Evolutionary conservation across 2,329 filamentous ascomycete genomes (phyloP), one percentile per base, ranked within the genome.

Genomic region (Ascochyta viciae-villosae): DNA sequence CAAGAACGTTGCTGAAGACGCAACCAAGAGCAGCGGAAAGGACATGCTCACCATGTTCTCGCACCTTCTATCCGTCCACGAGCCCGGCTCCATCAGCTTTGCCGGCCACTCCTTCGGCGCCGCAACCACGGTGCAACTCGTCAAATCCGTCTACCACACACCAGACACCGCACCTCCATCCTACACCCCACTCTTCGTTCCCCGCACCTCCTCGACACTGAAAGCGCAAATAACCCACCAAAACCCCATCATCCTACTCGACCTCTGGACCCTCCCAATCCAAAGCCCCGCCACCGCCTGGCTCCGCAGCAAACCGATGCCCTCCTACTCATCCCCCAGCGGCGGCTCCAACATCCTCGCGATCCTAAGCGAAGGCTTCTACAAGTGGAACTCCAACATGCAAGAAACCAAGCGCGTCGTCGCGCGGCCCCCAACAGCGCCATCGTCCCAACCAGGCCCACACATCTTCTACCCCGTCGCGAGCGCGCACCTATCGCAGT

Each of bases 21-120:
- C 74, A 10, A 63, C 68, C 13, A 76, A 73, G 24, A 70, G 73
- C 38, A 69, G 70, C 61, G 69, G 68, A 2, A 72, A 73, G 16
- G 78, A 78, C 46, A 68, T 85, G 3, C 78, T 94, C 0, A 73
- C 77, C 10, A 83, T 84, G 67, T 89, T 96, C 57, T 74, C 80
- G 24, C 77, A 79, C n/a, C 78, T 78, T 50, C 81, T 95, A 42
- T 83, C 90, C 59, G 82, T 96, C 4, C 85, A 88, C 55, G 81
- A 84, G 8, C 90, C 90, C 0, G 91, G 91, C 1, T 85, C 83
- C 48, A 86, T 96, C 41, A 84, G 88, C 38, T 94, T 90, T 71
- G 85, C 85, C 0, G 92, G 92, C 4, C 92, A 96, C 74, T 92
- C 88, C 16, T 96, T 96, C 63, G 92, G 92, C 22, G 89, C 87